Evolutionary conservation across 1,284 basidiomycete genomes (phyloP).

Genomic region (Microbotryum intermedium): DNA sequence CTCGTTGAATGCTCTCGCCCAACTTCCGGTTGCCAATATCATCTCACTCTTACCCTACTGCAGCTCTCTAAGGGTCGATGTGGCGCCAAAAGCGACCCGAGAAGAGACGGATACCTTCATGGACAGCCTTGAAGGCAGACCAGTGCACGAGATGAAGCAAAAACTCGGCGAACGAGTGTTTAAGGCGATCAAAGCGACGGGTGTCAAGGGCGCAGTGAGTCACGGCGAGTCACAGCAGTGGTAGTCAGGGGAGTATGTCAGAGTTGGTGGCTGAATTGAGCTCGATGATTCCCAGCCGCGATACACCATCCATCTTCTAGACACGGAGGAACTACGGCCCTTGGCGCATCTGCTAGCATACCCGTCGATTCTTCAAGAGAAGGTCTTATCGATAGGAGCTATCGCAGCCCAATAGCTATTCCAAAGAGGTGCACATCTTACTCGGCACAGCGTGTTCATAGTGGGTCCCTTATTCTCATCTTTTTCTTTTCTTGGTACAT

Average conservation of each 20-base stretch:
- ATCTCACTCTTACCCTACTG: constrained; percentile 54
- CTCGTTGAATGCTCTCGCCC: constrained; percentile 47
- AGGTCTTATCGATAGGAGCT: constrained; percentile 23
- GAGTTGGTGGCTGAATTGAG: not conserved
- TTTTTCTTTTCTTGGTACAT: too few relatives aligned
- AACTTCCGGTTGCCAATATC: constrained; percentile 50
- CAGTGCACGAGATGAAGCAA: constrained; percentile 61
- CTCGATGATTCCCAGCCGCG: constrained; percentile 50
- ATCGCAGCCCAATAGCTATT: too few relatives aligned
- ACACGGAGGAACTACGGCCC: constrained; percentile 70
- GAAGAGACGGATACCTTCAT: constrained; percentile 69
- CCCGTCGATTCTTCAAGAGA: constrained; percentile 64
- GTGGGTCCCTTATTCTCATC: too few relatives aligned
- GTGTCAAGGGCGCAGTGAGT: constrained; percentile 65
- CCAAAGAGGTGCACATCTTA: too few relatives aligned
- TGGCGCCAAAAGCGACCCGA: constrained; percentile 55
- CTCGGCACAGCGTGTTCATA: too few relatives aligned
- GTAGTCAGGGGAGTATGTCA: not conserved
- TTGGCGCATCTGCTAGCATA: constrained; percentile 77
- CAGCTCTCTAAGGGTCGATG: constrained; percentile 46
- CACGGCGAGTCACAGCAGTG: constrained; percentile 3
- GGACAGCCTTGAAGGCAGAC: constrained; percentile 56
- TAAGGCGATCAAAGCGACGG: constrained; percentile 56
- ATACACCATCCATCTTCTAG: constrained; percentile 68
- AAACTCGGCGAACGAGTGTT: constrained; percentile 62